Evolutionary conservation across 2,329 filamentous ascomycete species (phyloP), one percentile per base, ranked within the genome.

Genomic region (Trichoderma sp.): DNA sequence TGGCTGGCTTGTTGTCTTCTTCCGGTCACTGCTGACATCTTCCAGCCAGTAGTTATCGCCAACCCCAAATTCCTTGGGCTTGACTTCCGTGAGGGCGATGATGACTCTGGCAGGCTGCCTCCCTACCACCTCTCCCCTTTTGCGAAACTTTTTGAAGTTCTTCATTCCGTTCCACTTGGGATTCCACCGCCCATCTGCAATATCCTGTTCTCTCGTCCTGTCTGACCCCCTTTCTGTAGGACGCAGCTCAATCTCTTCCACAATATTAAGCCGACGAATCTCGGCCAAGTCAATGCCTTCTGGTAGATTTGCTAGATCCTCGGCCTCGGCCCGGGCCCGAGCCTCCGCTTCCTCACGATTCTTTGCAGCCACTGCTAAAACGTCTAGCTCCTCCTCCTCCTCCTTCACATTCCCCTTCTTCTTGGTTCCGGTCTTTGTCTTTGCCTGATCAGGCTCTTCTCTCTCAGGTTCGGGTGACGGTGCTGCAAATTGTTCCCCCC

Each of bases 101-200:
- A 97, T 92, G 39, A 92, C 83, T 69, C 82, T 83, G 32, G 83
- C 80, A 2, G 81, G 79, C 3, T 82, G 79, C 17, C 86, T 79
- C 6, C 86, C 83, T 2, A 77, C 73, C 6, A 75, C 74, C 23
- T 87, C 87, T 28, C 88, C 90, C 68, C 88, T 85, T 69, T 85
- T 86, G 26, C 87, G 86, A 78, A 99, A 99, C 76, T 90, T 92
- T 80, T 99, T 99, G 84, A 97, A 99, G 78, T 99, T 98, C 81
- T 94, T 95, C 57, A 95, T 88, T 0, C 95, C 96, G 78, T 98
- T 97, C 96, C 96, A 99, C 50, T 86, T 87, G 1, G 93, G 90
- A 75, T 98, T 89, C 95, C 95, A 98, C 53, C 93, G 87, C 6
- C 86, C 85, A 57, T 85, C 83, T 1, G 82, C 84, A 58, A 85